phyloP scores from a whole-genome alignment of 2,329 filamentous ascomycete species.

The Colletotrichum cuscutae region DNA sequence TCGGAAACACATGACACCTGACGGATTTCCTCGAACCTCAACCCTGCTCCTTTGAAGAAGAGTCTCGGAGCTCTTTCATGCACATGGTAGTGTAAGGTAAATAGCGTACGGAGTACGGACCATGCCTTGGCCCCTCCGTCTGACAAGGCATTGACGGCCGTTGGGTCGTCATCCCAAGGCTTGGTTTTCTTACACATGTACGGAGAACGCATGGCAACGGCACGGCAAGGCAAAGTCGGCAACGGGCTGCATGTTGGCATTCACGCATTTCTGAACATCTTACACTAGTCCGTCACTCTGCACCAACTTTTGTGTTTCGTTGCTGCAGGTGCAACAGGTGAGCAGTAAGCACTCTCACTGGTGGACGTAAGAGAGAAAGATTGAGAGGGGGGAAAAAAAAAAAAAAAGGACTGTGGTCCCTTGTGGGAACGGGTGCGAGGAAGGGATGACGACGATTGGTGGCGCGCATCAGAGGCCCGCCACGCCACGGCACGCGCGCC shows the following conservation, averaged over 20 bases:
- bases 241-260: not conserved
- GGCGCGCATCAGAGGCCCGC: slow-evolving; percentile 1
- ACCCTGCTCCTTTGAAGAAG: not conserved
- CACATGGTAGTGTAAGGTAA: not conserved
- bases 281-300: not conserved
- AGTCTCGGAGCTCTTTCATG: slow-evolving; percentile 10
- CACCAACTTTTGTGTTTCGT: not conserved
- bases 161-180: not conserved
- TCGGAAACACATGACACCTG: not conserved
- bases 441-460: slow-evolving; percentile 23
- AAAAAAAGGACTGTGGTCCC: too few relatives aligned
- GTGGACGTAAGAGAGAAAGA: too few relatives aligned
- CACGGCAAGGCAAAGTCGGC: not conserved
- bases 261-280: not conserved
- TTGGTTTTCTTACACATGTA: not conserved
- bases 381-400: too few relatives aligned
- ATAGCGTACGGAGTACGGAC: too few relatives aligned
- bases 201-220: not conserved
- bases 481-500: slow-evolving; percentile 20
- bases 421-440: not conserved
- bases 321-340: too few relatives aligned
- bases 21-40: not conserved
- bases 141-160: slow-evolving; percentile 2
- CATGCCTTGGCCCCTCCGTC: too few relatives aligned
- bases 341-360: not conserved